These are phyloP conservation scores for Besnoitia besnoiti DNA, from an alignment of 169 alveolate genomes.

Conservation along the genomic window DNA sequence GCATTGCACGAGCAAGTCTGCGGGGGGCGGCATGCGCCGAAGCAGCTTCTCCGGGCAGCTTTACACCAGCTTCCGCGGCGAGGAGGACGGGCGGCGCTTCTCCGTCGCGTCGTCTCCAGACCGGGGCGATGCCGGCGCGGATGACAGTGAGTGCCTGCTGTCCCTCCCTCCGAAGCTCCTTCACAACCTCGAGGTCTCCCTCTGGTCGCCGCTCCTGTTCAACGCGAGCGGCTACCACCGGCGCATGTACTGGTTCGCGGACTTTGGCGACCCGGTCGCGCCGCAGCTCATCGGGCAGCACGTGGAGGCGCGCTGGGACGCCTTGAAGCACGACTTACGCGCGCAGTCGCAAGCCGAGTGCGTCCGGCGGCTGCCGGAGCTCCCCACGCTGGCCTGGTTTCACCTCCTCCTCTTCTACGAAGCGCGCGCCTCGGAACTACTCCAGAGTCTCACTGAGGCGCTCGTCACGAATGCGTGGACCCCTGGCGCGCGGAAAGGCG, in stretches of 20 bases:
- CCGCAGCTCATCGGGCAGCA: neutral
- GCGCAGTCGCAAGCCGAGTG: neutral
- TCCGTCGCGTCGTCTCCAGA: no score
- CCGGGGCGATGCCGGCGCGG: neutral
- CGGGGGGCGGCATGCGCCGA: no score
- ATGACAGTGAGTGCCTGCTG: neutral
- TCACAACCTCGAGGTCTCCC: constrained; percentile 1
- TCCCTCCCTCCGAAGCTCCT: neutral
- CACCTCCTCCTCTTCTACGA: constrained; percentile 31
- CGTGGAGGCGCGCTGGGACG: neutral
- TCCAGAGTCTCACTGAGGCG: neutral
- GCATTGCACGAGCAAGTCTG: neutral
- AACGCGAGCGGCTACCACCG: constrained; percentile 5
- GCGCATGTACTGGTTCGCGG: constrained; percentile 27
- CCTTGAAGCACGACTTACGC: neutral
- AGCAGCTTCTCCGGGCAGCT: no score
- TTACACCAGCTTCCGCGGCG: no score
- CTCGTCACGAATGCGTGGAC: neutral
- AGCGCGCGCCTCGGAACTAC: neutral
- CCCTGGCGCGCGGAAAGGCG: no score
- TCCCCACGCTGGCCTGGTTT: constrained; percentile 41
- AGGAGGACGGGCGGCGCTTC: no score
- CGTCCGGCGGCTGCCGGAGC: neutral
- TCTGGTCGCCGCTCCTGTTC: constrained; percentile 28
- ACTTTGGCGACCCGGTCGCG: neutral